A percentile compares a stretch with the other conserved stretches of the same genome.
phyloP scores from a whole-genome alignment of 495 filamentous ascomycete genomes.

The Hypomontagnella monticulosa region DNA sequence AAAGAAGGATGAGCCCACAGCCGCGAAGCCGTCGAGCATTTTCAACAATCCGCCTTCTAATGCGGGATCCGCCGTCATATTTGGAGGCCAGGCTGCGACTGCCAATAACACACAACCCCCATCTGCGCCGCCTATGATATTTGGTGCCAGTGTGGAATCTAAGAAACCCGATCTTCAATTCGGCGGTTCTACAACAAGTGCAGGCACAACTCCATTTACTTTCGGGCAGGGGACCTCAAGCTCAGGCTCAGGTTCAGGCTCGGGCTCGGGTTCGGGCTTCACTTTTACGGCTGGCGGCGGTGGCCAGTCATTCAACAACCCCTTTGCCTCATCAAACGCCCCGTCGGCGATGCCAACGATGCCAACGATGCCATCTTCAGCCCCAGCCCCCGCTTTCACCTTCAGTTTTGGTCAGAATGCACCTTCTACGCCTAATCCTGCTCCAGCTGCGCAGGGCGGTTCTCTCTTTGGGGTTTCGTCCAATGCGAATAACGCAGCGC shows the following conservation, averaged over 20 bases:
- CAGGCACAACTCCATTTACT: conserved; percentile 28
- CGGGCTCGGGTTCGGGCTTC: conserved; percentile 50
- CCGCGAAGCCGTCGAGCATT: conserved; percentile 31
- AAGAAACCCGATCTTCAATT: conserved; percentile 41
- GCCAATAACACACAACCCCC: conserved; percentile 16
- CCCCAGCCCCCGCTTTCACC: conserved; percentile 48
- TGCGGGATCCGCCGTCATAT: conserved; percentile 34
- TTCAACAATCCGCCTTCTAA: conserved; percentile 29
- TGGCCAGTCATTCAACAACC: conserved; percentile 51
- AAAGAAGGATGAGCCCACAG: conserved; percentile 36
- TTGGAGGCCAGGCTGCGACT: conserved; percentile 31
- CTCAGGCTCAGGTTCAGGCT: conserved; percentile 32
- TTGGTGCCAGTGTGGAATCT: conserved; percentile 27
- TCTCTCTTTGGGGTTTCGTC: conserved; percentile 31
- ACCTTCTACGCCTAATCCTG: conserved; percentile 41
- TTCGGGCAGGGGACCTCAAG: conserved; percentile 39
- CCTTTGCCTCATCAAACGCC: conserved; percentile 47
- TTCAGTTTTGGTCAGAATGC: conserved; percentile 45
- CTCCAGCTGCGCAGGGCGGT: conserved; percentile 34
- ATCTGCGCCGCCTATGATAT: conserved; percentile 21
- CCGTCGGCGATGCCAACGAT: conserved; percentile 27
- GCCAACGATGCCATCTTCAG: conserved; percentile 42
- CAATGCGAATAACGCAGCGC: conserved; percentile 31
- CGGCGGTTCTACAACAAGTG: conserved; percentile 20
- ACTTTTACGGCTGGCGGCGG: conserved; percentile 51